Evolutionary conservation across 495 filamentous ascomycete genomes (phyloP), one percentile per base, ranked within the genome.

Genomic region (Pseudoneurospora amorphoporcata): DNA sequence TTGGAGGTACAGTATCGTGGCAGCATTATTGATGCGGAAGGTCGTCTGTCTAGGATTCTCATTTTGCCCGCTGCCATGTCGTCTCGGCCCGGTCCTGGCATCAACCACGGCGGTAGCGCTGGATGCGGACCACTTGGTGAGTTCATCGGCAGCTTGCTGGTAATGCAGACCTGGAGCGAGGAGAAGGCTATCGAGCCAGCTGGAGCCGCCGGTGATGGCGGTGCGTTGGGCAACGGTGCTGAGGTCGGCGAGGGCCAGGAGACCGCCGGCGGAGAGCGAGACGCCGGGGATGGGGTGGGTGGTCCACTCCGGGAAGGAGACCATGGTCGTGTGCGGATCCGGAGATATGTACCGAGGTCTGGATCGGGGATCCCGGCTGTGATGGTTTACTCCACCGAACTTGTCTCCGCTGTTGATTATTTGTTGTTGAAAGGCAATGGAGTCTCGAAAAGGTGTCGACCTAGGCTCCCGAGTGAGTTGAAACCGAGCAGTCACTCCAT

Each of bases 81-180:
- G 23, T 61, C 53, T 17, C 73, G 75, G 61, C 79, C 82, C 4
- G 8, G 23, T 16, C 23, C 53, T 82, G 17, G 76, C 69, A 39
- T 71, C 73, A 58, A 75, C 40, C 43, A 78, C 71, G 42, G 70
- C 73, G 3, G 68, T 32, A 8, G 74, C 72, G 65, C 69, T 77
- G 76, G 35, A 76, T 71, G 1, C 53, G 23, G 74, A 69, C 40
- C 76, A 58, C 8, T 76, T 76, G 35, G 71, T 74, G 43, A 89
- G 75, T 37, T 81, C 79, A 16, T 85, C 85, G n/a, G 86, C 88
- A 5, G 81, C 76, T 74, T 90, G 88, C 73, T 90, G 87, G 69
- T 84, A 84, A 80, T 90, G 88, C 58, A 90, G 74, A 3, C 88
- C 88, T 0, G 89, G 89, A 17, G 85, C 87, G 0, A 90, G 81